Conservation (phyloP, 2,329 filamentous ascomycete species). For the Cladophialophora chaetospira region DNA sequence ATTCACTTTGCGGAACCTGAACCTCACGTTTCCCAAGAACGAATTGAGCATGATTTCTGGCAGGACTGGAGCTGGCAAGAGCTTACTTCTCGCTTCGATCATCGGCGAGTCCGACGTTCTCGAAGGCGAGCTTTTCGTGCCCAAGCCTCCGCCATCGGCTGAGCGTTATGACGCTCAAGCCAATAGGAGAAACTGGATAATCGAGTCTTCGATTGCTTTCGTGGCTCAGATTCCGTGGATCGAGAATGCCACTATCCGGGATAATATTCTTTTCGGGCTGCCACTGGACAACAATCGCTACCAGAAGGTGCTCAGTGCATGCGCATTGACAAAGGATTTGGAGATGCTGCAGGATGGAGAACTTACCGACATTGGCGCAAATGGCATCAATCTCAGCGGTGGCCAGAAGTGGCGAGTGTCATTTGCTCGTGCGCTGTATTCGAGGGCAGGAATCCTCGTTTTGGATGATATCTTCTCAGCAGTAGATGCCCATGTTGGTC, state of each 20-base stretch:
- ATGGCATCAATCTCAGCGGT: conserved; percentile 80
- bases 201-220: conserved; percentile 70
- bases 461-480: conserved; percentile 83
- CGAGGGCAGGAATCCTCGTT: conserved; percentile 72
- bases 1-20: conserved; percentile 67
- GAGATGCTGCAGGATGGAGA: conserved; percentile 76
- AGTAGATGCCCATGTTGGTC: conserved; percentile 77
- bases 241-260: conserved; percentile 75
- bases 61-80: conserved; percentile 77
- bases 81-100: conserved; percentile 70
- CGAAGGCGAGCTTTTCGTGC: conserved; percentile 59
- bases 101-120: conserved; percentile 75
- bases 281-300: conserved; percentile 71
- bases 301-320: conserved; percentile 68
- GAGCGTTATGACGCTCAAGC: conserved; percentile 66
- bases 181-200: conserved; percentile 65
- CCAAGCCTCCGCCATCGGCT: conserved; percentile 50
- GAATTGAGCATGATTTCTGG: conserved; percentile 75
- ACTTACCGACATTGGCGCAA: conserved; percentile 77
- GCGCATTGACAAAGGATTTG: conserved; percentile 73
- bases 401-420: conserved; percentile 83
- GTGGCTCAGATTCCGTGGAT: conserved; percentile 84
- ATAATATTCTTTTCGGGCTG: conserved; percentile 78
- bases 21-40: conserved; percentile 66
- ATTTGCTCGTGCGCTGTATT: conserved; percentile 78